A percentile compares a stretch with the other conserved stretches of the same genome.
Conservation (phyloP, 2,329 filamentous ascomycete species). For the Cyphellophora attinorum region DNA sequence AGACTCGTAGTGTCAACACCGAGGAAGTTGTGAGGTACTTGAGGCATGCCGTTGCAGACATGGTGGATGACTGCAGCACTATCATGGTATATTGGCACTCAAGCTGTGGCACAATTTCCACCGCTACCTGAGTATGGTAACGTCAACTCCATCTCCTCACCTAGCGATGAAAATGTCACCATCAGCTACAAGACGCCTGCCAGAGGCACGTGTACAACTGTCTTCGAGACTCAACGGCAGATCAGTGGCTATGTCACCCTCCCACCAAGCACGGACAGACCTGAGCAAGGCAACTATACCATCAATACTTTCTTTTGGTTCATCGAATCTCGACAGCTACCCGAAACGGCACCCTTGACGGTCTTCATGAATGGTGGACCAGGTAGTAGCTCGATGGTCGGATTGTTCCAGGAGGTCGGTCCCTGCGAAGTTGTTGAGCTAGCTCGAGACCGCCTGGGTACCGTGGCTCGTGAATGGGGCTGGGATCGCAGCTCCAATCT, state of each 20-base stretch:
- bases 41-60: too few relatives aligned
- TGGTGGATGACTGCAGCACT: not conserved
- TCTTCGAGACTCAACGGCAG: slow-evolving; percentile 56
- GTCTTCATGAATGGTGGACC: slow-evolving; percentile 46
- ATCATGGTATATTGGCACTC: not conserved
- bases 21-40: too few relatives aligned
- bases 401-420: slow-evolving; percentile 42
- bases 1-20: too few relatives aligned
- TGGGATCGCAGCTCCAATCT: slow-evolving; percentile 37
- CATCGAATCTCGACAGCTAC: slow-evolving; percentile 31
- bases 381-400: slow-evolving; percentile 42
- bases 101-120: slow-evolving; percentile 11
- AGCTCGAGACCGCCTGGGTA: slow-evolving; percentile 31
- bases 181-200: slow-evolving; percentile 58
- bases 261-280: slow-evolving; percentile 28
- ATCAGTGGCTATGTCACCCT: slow-evolving; percentile 61
- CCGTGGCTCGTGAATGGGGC: slow-evolving; percentile 37
- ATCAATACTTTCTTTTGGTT: slow-evolving; percentile 33
- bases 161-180: slow-evolving; percentile 51
- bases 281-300: slow-evolving; percentile 23
- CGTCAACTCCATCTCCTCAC: slow-evolving; percentile 50
- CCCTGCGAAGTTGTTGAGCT: slow-evolving; percentile 30
- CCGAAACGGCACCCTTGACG: slow-evolving; percentile 38
- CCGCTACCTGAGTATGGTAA: slow-evolving; percentile 7
- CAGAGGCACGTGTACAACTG: slow-evolving; percentile 53